Evolutionary conservation across 2,329 filamentous ascomycete genomes (phyloP).

Genomic region (Colletotrichum chrysophilum): DNA sequence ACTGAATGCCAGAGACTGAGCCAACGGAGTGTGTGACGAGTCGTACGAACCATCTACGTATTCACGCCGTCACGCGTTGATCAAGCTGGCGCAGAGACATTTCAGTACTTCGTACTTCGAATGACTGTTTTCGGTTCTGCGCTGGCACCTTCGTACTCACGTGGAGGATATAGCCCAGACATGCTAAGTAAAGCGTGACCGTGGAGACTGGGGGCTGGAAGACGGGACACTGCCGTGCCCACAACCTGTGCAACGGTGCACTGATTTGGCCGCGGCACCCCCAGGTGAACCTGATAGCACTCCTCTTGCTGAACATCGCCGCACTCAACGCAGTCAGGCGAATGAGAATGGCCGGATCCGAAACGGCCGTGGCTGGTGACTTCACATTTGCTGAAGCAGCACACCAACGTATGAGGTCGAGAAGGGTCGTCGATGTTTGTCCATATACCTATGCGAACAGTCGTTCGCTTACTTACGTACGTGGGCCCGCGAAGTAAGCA

Average conservation of each 20-base stretch:
- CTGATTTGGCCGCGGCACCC: neutral
- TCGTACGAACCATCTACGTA: neutral
- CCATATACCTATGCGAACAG: neutral
- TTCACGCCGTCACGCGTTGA: neutral
- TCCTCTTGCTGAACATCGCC: neutral
- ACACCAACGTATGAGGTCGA: neutral
- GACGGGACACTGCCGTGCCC: neutral
- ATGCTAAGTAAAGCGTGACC: neutral
- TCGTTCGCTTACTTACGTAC: neutral
- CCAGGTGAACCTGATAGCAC: neutral
- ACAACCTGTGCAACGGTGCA: neutral
- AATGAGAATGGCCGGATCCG: neutral
- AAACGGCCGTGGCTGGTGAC: neutral
- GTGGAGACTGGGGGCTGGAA: neutral
- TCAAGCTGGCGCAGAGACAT: neutral
- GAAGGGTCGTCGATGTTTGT: neutral
- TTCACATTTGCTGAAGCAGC: neutral
- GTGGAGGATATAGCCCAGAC: neutral
- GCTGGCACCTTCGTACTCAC: neutral
- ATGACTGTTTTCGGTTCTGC: neutral
- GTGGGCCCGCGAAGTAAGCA: neutral
- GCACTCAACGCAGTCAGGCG: neutral
- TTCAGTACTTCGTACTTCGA: neutral
- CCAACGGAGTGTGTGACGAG: neutral
- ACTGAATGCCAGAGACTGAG: neutral